A percentile compares a stretch with the other conserved stretches of the same genome.
These are phyloP conservation scores for Acorus gramineus DNA, from an alignment of 106 monocot genomes.

Conservation along the genomic window DNA sequence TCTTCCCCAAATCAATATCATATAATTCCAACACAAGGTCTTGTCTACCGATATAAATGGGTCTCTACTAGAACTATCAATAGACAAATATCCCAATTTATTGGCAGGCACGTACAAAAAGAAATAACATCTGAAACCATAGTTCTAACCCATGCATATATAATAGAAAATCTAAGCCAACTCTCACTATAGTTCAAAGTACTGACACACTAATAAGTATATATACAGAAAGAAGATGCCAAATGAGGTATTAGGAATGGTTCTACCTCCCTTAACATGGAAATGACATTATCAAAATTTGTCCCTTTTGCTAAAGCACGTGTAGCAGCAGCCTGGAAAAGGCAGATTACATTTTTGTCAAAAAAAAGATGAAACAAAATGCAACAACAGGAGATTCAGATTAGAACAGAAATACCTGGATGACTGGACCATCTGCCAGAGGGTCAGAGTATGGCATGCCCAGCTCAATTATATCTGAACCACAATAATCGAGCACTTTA, in stretches of 20 bases:
- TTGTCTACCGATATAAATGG: too few relatives aligned
- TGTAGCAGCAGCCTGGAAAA: constrained; percentile 60
- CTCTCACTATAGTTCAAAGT: too few relatives aligned
- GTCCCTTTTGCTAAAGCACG: constrained; percentile 79
- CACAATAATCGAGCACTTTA: constrained; percentile 83
- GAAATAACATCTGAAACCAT: too few relatives aligned
- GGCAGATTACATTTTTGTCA: not conserved
- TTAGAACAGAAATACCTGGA: constrained; percentile 44
- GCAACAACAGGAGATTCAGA: not conserved
- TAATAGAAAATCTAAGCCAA: too few relatives aligned
- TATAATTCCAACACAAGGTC: too few relatives aligned
- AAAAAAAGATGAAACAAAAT: not conserved
- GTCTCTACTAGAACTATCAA: too few relatives aligned
- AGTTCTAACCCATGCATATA: too few relatives aligned
- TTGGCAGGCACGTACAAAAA: too few relatives aligned
- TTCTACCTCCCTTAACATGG: constrained; percentile 79
- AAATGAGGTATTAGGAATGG: not conserved
- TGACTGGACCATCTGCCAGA: constrained; percentile 91
- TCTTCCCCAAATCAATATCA: too few relatives aligned
- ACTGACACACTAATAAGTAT: too few relatives aligned
- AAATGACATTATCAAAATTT: constrained; percentile 56
- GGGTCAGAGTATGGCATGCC: constrained; percentile 96
- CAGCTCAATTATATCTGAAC: constrained; percentile 88
- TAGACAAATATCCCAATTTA: too few relatives aligned
- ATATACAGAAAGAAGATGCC: too few relatives aligned